Conservation (phyloP, 768 basidiomycete genomes). For the Sutorius australiensis region DNA sequence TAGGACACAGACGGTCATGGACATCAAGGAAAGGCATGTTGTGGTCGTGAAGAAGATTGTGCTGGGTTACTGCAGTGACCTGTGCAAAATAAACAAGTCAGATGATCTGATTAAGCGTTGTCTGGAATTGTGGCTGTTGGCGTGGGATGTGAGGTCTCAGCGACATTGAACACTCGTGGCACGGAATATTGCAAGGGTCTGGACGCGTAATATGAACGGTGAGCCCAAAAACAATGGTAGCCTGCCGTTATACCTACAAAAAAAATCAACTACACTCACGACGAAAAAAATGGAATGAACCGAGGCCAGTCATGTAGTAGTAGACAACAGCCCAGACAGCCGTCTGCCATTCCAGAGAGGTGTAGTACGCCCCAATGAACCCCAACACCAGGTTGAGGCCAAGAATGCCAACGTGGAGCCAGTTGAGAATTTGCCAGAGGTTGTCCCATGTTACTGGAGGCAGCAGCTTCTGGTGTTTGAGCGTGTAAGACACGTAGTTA, state of each 20-base stretch:
- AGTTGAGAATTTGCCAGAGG: conserved; percentile 61
- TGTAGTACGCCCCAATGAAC: conserved; percentile 65
- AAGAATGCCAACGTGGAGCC: conserved; percentile 71
- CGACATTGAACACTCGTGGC: too few relatives aligned
- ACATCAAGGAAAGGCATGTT: conserved; percentile 30
- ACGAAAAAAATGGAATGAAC: conserved; percentile 45
- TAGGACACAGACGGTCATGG: conserved; percentile 18
- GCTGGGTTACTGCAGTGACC: neutral
- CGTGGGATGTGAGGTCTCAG: too few relatives aligned
- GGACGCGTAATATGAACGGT: conserved; percentile 91
- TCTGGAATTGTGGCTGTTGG: too few relatives aligned
- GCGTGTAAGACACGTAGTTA: conserved; percentile 77
- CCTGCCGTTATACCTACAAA: conserved; percentile 78
- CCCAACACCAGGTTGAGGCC: conserved; percentile 71
- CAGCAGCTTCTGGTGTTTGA: conserved; percentile 61
- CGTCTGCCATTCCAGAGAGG: conserved; percentile 69
- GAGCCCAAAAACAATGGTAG: conserved; percentile 97
- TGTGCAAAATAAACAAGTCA: too few relatives aligned
- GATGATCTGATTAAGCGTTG: too few relatives aligned
- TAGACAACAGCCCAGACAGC: conserved; percentile 61
- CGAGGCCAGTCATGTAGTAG: conserved; percentile 81
- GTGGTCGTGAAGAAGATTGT: conserved; percentile 19
- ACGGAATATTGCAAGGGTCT: conserved; percentile 81
- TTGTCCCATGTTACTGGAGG: conserved; percentile 67
- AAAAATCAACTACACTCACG: conserved; percentile 30